Conservation (phyloP, 768 basidiomycete species). For the Leccinum sublutescens region DNA sequence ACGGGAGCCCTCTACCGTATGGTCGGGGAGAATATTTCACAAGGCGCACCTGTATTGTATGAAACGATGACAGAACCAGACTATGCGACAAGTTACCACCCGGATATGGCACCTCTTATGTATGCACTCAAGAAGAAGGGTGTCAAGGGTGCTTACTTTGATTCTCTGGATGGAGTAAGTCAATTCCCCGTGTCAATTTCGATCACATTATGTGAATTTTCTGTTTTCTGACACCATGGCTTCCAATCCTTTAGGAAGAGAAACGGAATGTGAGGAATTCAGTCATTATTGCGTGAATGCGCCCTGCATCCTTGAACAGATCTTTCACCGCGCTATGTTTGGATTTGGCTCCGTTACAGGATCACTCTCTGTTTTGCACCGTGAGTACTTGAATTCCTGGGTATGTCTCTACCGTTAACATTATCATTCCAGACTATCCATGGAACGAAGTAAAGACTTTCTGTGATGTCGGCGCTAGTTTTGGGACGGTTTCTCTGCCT, state of each 20-base stretch:
- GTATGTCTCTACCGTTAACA: not conserved
- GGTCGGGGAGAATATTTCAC: slow-evolving; percentile 8
- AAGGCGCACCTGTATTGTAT: slow-evolving; percentile 19
- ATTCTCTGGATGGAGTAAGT: slow-evolving; percentile 23
- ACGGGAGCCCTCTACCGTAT: slow-evolving; percentile 10
- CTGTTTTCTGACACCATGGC: not conserved
- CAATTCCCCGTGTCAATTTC: not conserved
- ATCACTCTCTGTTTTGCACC: slow-evolving; percentile 22
- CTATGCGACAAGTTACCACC: slow-evolving; percentile 22
- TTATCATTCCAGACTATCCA: slow-evolving; percentile 20
- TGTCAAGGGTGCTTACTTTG: slow-evolving; percentile 19
- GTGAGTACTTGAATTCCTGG: slow-evolving; percentile 8
- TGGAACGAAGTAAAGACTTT: slow-evolving; percentile 26
- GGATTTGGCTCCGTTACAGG: slow-evolving; percentile 22
- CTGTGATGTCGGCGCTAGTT: slow-evolving; percentile 31
- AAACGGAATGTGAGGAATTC: slow-evolving; percentile 12
- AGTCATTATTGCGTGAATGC: not conserved
- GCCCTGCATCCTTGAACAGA: slow-evolving; percentile 9
- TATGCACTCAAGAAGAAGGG: slow-evolving; percentile 20
- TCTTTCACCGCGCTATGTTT: slow-evolving; percentile 25
- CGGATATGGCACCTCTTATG: slow-evolving; percentile 22
- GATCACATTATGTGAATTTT: not conserved
- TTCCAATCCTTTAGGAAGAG: slow-evolving; percentile 8
- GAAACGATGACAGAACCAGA: slow-evolving; percentile 27
- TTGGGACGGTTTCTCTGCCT: slow-evolving; percentile 27